Evolutionary conservation across 2,329 filamentous ascomycete species (phyloP).

Genomic region (Colletotrichum gloeosporioides): DNA sequence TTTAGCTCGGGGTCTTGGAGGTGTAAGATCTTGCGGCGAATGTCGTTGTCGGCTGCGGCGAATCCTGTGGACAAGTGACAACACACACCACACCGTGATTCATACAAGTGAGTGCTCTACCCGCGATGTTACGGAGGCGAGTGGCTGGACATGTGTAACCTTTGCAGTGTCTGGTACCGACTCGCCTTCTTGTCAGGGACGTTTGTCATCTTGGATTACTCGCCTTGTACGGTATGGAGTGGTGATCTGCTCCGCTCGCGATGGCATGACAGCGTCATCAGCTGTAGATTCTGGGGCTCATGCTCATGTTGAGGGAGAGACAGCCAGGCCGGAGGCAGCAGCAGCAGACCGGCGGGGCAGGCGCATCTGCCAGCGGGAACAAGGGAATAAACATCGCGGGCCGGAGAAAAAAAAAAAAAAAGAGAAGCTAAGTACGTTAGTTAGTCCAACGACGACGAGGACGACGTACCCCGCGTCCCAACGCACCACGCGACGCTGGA

Average conservation of each 20-base stretch:
- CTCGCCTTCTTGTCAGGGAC: background rate
- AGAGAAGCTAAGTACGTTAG: background rate
- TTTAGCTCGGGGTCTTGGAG: background rate
- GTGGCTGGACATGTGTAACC: background rate
- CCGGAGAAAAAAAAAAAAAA: background rate
- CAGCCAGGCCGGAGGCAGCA: background rate
- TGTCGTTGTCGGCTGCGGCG: background rate
- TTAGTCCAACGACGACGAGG: background rate
- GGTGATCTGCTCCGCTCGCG: background rate
- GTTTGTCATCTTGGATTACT: background rate
- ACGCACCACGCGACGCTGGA: background rate
- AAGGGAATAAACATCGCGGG: background rate
- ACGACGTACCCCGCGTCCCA: background rate
- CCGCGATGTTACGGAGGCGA: background rate
- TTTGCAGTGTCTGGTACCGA: background rate
- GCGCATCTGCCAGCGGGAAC: background rate
- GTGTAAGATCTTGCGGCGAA: background rate
- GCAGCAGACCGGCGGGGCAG: background rate
- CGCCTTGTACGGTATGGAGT: too few species aligned
- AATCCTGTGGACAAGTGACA: background rate
- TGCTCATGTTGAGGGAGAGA: background rate
- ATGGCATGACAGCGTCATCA: background rate
- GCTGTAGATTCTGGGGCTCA: background rate
- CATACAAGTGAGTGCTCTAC: background rate
- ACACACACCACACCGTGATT: background rate